Evolutionary conservation across 2,329 filamentous ascomycete species (phyloP), one percentile per base, ranked within the genome.

Genomic region (Monascus ruber): DNA sequence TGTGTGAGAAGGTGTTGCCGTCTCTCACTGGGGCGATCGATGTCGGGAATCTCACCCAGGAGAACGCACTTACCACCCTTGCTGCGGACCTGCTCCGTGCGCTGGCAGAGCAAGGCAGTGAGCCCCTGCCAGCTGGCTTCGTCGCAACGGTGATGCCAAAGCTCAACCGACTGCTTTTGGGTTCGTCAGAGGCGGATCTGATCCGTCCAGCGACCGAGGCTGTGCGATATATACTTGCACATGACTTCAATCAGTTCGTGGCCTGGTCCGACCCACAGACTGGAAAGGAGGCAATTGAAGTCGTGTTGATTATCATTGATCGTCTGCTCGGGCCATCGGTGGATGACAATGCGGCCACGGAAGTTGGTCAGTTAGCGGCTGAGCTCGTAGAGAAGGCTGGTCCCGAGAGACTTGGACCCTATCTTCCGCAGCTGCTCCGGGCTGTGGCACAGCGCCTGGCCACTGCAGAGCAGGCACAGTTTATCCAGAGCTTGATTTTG

Each of bases 371-470:
- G 10, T 76, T 98, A 47, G 91, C 91, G 4, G 89, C 89, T 1
- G 88, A 94, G 62, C 72, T 98, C 26, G 91, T 98, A 1, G 89
- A 96, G 64, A 94, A 91, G 64, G 91, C 89, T 37, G 91, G 91
- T 7, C 81, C 87, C 31, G 88, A 94, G 57, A 79, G 85, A 39
- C 77, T 98, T 7, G 91, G 91, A 0, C 88, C 88, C 7, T 95
- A 86, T 59, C 72, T 98, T 25, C 80, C 85, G 32, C 85, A 94
- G 59, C 77, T 98, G 24, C 74, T 98, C 4, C 80, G 82, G 51
- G 91, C 89, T 11, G 89, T 98, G 10, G 91, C 91, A 3, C 79
- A 80, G 37, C 79, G 91, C 42, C 72, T 98, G 10, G 82, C 81
- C 5, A 84, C 82, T 5, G 91, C 91, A 2, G 75, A 86, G 46